A percentile compares a stretch with the other conserved stretches of the same genome.
phyloP scores from a whole-genome alignment of 2,329 filamentous ascomycete species.

The Claviceps maximensis region DNA sequence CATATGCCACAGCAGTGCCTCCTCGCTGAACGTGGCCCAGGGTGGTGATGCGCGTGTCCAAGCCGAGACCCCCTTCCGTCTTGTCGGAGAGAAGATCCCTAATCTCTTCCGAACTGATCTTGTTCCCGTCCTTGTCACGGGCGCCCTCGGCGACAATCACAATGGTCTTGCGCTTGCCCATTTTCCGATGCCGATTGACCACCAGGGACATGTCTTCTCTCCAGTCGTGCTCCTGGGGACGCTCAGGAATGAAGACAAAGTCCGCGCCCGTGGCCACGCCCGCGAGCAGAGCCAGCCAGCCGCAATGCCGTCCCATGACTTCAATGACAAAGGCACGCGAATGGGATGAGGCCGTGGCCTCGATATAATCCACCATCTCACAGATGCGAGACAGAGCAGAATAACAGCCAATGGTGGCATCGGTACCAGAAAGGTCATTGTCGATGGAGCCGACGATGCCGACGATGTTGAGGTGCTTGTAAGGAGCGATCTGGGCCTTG shows the following conservation, averaged over 20 bases:
- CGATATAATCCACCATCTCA: slow-evolving; percentile 91
- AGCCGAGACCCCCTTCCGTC: slow-evolving; percentile 49
- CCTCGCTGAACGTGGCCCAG: slow-evolving; percentile 96
- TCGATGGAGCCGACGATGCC: slow-evolving; percentile 95
- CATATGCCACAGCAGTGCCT: slow-evolving; percentile 83
- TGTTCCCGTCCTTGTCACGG: slow-evolving; percentile 69
- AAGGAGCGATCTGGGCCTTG: slow-evolving; percentile 57
- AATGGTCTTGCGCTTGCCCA: slow-evolving; percentile 94
- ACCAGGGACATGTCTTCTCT: slow-evolving; percentile 73
- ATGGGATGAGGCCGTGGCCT: slow-evolving; percentile 87
- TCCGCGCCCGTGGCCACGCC: slow-evolving; percentile 91
- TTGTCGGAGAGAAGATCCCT: slow-evolving; percentile 76
- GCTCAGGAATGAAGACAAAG: slow-evolving; percentile 94
- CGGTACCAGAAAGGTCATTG: slow-evolving; percentile 93
- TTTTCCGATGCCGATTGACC: slow-evolving; percentile 66
- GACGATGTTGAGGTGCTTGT: slow-evolving; percentile 85
- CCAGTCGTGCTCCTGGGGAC: slow-evolving; percentile 80
- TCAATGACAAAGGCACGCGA: slow-evolving; percentile 95
- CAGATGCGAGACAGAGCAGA: slow-evolving; percentile 88
- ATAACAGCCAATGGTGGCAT: slow-evolving; percentile 95
- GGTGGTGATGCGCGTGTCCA: slow-evolving; percentile 90
- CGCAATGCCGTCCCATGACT: slow-evolving; percentile 96
- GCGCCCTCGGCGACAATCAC: slow-evolving; percentile 96
- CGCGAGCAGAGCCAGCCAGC: slow-evolving; percentile 93
- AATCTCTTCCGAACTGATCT: slow-evolving; percentile 69